phyloP scores from a whole-genome alignment of 2,329 filamentous ascomycete species.

The Hymenoscyphus scutula region DNA sequence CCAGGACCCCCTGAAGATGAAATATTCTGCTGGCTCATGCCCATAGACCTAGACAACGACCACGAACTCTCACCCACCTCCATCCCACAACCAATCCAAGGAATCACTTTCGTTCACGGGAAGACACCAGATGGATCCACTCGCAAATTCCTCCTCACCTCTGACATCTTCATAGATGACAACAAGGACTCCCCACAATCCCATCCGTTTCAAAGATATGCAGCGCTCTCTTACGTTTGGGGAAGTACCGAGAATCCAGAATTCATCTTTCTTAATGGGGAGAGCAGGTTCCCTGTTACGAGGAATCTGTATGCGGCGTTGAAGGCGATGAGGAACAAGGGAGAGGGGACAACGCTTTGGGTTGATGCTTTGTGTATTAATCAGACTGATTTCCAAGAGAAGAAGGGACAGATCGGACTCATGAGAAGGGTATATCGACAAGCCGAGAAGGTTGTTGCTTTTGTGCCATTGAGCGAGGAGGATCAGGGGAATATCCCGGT shows the following conservation, averaged over 20 bases:
- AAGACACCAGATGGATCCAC: background rate
- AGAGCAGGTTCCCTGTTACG: background rate
- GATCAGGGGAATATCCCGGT: background rate
- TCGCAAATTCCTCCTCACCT: background rate
- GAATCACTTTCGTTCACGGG: background rate
- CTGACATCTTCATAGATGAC: background rate
- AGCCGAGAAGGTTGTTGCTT: background rate
- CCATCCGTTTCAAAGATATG: background rate
- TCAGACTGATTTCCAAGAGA: background rate
- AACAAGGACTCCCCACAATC: background rate
- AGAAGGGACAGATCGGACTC: background rate
- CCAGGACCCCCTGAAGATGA: background rate
- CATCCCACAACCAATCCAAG: background rate
- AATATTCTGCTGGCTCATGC: background rate
- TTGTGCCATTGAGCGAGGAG: background rate
- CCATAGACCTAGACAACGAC: background rate
- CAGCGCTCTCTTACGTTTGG: slow-evolving; percentile 7
- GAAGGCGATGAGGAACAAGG: background rate
- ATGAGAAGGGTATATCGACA: slow-evolving; percentile 4
- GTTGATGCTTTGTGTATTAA: slow-evolving; percentile 8
- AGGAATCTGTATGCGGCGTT: background rate
- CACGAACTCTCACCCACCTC: background rate
- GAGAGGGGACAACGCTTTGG: background rate
- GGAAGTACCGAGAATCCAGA: background rate
- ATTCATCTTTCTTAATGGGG: background rate